These are phyloP conservation scores for Lycium ferocissimum DNA, from an alignment of 257 asterid genomes.

Conservation along the genomic window DNA sequence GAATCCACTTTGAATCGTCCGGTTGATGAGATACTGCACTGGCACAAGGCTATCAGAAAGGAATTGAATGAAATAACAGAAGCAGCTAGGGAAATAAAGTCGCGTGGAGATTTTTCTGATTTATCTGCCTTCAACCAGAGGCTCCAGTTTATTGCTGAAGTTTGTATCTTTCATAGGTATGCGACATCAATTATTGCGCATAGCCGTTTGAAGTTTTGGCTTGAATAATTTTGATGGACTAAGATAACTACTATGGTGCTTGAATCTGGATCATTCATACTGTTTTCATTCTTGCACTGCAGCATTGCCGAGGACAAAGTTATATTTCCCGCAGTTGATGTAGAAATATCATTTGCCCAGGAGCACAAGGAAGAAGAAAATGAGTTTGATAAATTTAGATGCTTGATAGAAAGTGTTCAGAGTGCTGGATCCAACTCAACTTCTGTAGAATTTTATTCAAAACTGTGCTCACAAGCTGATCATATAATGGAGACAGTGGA, in stretches of 20 bases:
- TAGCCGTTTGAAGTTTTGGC: conserved; percentile 9
- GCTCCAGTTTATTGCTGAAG: conserved; percentile 98
- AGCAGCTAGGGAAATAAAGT: conserved; percentile 79
- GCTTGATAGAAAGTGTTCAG: conserved; percentile 85
- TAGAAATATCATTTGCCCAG: conserved; percentile 85
- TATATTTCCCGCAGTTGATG: conserved; percentile 93
- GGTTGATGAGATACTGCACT: conserved; percentile 85
- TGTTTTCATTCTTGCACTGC: conserved; percentile 44
- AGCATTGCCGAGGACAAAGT: conserved; percentile 99
- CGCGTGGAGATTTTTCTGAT: conserved; percentile 87
- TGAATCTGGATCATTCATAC: conserved; percentile 10
- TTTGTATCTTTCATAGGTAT: conserved; percentile 96
- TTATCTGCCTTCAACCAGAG: conserved; percentile 72
- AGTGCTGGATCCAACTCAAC: conserved; percentile 84
- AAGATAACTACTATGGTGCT: conserved; percentile 6
- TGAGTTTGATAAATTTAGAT: conserved; percentile 86
- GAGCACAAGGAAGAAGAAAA: conserved; percentile 98
- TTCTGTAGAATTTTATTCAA: conserved; percentile 82
- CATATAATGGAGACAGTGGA: conserved; percentile 83
- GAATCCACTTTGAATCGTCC: conserved; percentile 54
- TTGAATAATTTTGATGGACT: not conserved
- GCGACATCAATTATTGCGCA: not conserved
- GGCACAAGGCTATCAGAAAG: conserved; percentile 92
- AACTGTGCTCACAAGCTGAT: conserved; percentile 89
- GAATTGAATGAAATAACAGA: conserved; percentile 89